Percentiles rank a stretch among this genome's conserved stretches.
These are phyloP conservation scores for Dryas alaskensis DNA, from an alignment of 306 rosid genomes.

Conservation along the genomic window DNA sequence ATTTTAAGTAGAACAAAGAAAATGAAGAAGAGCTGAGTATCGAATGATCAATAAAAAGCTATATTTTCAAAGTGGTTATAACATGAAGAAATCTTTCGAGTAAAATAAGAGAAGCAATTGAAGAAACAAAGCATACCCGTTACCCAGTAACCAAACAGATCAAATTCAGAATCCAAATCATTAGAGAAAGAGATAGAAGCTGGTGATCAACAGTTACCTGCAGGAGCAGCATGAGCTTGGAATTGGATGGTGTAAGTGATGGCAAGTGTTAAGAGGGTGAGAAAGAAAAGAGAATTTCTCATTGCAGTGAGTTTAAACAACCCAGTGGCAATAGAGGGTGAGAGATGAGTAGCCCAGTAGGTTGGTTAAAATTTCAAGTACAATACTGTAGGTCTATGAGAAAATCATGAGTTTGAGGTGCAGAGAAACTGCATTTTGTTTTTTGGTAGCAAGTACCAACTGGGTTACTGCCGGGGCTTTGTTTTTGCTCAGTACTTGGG, in stretches of 20 bases:
- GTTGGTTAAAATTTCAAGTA: conserved; percentile 8
- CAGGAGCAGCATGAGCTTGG: conserved; percentile 77
- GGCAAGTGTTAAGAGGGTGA: conserved; percentile 34
- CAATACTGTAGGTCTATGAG: not conserved
- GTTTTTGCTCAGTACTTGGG: not conserved
- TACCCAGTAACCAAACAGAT: conserved; percentile 33
- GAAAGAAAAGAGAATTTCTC: conserved; percentile 45
- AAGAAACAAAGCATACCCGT: conserved; percentile 36
- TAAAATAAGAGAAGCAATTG: conserved; percentile 5
- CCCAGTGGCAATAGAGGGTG: conserved; percentile 9
- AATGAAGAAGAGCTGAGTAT: not conserved
- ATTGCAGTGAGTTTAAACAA: conserved; percentile 31
- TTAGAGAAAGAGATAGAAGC: not conserved
- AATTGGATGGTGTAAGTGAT: conserved; percentile 40
- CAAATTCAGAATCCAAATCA: conserved; percentile 15
- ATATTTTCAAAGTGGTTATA: not conserved
- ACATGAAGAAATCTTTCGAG: not conserved
- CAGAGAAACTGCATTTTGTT: not conserved
- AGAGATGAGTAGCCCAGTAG: conserved; percentile 7
- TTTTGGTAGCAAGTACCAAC: not conserved
- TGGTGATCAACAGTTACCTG: conserved; percentile 49
- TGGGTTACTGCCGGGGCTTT: not conserved
- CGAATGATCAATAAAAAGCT: not conserved
- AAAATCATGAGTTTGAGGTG: not conserved
- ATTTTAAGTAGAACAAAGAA: not conserved